Evolutionary conservation across 2,329 filamentous ascomycete genomes (phyloP).

Genomic region (Colletotrichum australisinense): DNA sequence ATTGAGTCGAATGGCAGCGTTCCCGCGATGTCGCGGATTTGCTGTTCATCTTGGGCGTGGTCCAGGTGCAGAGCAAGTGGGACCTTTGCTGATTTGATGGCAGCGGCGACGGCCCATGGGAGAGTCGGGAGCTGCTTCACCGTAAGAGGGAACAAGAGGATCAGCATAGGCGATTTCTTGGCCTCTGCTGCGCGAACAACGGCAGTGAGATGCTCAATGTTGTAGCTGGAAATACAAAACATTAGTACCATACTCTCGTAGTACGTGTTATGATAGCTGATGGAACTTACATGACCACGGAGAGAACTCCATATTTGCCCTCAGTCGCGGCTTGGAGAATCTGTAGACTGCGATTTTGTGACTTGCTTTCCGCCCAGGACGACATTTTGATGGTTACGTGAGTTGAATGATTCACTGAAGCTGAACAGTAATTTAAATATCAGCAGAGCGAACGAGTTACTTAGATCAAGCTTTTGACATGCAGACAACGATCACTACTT

Average conservation of each 20-base stretch:
- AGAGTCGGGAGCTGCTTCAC: conserved; percentile 26
- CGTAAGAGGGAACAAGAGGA: conserved; percentile 68
- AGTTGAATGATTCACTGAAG: neutral
- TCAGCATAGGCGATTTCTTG: conserved; percentile 73
- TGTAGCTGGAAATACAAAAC: conserved; percentile 72
- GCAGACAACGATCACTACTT: neutral
- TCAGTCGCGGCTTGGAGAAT: conserved; percentile 64
- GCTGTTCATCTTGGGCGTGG: conserved; percentile 71
- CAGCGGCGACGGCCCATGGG: conserved; percentile 67
- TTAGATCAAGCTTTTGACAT: neutral
- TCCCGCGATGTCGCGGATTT: conserved; percentile 65
- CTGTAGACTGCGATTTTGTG: conserved; percentile 26
- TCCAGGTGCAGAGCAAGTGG: conserved; percentile 67
- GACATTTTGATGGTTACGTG: neutral
- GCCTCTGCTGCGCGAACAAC: conserved; percentile 75
- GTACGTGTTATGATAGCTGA: neutral
- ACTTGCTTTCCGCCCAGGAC: conserved; percentile 25
- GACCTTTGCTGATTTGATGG: conserved; percentile 22
- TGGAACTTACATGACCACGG: conserved; percentile 57
- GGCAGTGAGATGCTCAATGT: conserved; percentile 77
- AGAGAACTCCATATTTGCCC: conserved; percentile 65
- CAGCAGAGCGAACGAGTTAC: neutral
- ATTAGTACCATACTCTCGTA: conserved; percentile 39
- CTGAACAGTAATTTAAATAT: fast-evolving
- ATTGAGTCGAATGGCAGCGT: conserved; percentile 74